Base-by-base conservation (phyloP, 2,329 filamentous ascomycete genomes). In the Penicillium palitans region DNA sequence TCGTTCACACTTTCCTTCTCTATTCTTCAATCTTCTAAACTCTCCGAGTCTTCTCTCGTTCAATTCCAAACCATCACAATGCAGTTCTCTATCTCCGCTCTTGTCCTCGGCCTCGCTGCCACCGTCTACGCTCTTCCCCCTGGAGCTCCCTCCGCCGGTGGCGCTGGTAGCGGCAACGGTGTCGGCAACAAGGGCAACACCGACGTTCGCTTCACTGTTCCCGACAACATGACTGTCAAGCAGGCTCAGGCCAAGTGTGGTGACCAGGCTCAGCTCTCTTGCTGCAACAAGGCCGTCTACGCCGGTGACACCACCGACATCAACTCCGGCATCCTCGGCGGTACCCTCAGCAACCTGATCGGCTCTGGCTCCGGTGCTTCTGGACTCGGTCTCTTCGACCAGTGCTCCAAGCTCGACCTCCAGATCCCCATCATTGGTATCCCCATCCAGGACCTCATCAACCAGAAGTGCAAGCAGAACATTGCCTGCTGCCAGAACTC, bases 381-480 rank as follows among this genome's bases (percentile, higher is more conserved):
- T 51, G 70, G 73, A 60, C 61, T 76, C 29, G 73, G 71, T 69
- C 68, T 77, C 61, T 76, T 77, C 66, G 66, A 76, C 62, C 69
- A 75, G 70, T 77, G 75, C 74, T 74, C 73, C 68, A 75, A 76
- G 70, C 69, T 77, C 41, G 64, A 68, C 42, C 33, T 75, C 52
- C 59, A 67, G 55, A 46, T 70, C 61, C 52, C 62, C 60, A 52
- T 74, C 55, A 63, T 75, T 54, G 70, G 57, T 56, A 49, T 74
- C 44, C 58, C 61, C 52, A 17, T 72, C 52, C 64, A 70, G 65
- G 73, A 75, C 25, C 56, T 75, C 35, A 52, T 74, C 70, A 74
- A 72, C 72, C 63, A 71, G 70, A 64, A 74, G 65, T 75, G 73
- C 73, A 70, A 75, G 70, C 70, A 73, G 67, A 75, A 75, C 72